These are phyloP conservation scores for Colletotrichum truncatum DNA, from an alignment of 2,329 filamentous ascomycete species.

Conservation along the genomic window DNA sequence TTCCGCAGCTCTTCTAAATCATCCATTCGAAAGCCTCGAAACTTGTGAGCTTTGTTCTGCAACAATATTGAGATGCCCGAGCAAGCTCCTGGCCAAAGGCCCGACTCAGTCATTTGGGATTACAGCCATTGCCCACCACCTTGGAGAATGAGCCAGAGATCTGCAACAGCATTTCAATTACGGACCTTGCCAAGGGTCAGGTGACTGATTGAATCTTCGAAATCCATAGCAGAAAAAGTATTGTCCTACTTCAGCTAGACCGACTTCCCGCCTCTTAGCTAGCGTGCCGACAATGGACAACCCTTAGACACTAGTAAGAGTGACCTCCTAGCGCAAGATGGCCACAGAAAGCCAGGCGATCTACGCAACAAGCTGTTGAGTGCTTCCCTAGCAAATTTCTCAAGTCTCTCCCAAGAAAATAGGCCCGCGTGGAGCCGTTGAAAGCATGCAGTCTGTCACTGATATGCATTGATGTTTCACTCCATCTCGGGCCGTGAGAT, in stretches of 20 bases:
- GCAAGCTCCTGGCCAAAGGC: not conserved
- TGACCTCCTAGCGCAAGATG: not conserved
- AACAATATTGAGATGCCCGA: not conserved
- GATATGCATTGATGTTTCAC: not conserved
- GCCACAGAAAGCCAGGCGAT: not conserved
- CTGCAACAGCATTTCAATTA: not conserved
- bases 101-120: not conserved
- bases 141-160: not conserved
- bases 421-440: not conserved
- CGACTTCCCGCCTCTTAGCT: not conserved
- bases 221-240: not conserved
- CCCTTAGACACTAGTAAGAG: not conserved
- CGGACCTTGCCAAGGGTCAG: not conserved
- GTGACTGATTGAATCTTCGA: not conserved
- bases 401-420: not conserved
- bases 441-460: not conserved
- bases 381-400: not conserved
- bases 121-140: not conserved
- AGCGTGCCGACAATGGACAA: constrained; percentile 2
- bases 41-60: not conserved
- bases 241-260: not conserved
- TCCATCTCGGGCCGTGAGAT: not conserved
- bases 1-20: not conserved
- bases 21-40: not conserved
- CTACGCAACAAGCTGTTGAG: not conserved